Evolutionary conservation across 2,329 filamentous ascomycete genomes (phyloP), one percentile per base, ranked within the genome.

Genomic region (Alternaria triticina): DNA sequence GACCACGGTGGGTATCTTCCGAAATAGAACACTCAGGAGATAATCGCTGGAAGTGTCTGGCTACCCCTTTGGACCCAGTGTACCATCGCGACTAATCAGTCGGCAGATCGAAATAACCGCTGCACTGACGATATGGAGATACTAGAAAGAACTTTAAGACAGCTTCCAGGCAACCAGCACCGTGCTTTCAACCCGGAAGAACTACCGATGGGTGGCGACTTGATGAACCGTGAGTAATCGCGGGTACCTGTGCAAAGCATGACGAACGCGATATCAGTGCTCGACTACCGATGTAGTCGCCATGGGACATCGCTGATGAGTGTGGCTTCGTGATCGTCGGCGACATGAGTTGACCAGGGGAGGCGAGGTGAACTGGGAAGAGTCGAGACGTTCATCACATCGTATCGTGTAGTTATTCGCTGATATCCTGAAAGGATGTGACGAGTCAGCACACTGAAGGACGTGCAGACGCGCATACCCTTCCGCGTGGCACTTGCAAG

Each of bases 361-460:
- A 40, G n/a, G 22, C 22, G 36, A 23, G 20, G 9, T 22, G 33
- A 23, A 0, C 36, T 40, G 15, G 3, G 8, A 1, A 36, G 33
- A 36, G 7, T 36, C 17, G 23, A 30, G 15, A 45, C 27, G 46
- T 49, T 44, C 56, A 23, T 58, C 46, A 52, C n/a, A 11, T 27
- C 17, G 20, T 36, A 51, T 43, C 33, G n/a, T 30, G 46, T 49
- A 30, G 25, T 20, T 9, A 44, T 52, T 67, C 46, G 56, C 46
- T 51, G 23, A 43, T 6, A 36, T 45, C 20, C 9, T 5, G 25
- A 50, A 23, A 17, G 49, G 30, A 36, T 25, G 20, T 43, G 44
- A 56, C 28, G 43, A 46, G 56, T 58, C 36, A 51, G 55, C 50
- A 52, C 55, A 54, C 51, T 45, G 54, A 52, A 33, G 40, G 20